Base-by-base conservation (phyloP, 352 stramenopile genomes). In the Phytophthora syringae region DNA sequence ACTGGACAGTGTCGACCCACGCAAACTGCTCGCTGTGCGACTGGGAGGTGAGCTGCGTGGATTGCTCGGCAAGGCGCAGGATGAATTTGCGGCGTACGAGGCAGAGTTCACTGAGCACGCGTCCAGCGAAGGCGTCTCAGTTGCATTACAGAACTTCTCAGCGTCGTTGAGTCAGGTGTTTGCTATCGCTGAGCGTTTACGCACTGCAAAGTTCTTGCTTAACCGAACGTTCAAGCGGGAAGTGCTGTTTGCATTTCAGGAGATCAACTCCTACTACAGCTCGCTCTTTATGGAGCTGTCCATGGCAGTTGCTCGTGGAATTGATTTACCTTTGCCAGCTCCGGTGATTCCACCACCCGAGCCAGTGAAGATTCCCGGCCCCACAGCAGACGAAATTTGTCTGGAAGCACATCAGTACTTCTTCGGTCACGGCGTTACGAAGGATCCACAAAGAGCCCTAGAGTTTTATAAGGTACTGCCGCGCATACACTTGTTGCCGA, bases 201-300 rank as follows among this genome's bases (percentile, higher is more conserved):
- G 82, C 13, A 79, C 68, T 3, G 74, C 83, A 27, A 92, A 88
- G 42, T 90, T 90, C 55, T 42, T 94, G 52, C 74, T 94, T 21
- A 94, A 94, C 59, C 82, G 77, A 58, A 86, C 82, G 12, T 92
- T 93, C 32, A 94, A 94, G 70, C 67, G 70, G 18, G 82, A 90
- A 21, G 73, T 92, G 18, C 63, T 86, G 16, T 94, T 94, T 54
- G 86, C 86, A 3, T 94, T 94, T 53, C 86, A 94, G 52, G 86
- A 94, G 63, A 93, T 93, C 67, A 93, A 90, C 47, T 89, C 86
- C 59, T 92, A 93, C 60, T 94, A 94, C 72, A 89, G 80, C 21
- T 91, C 82, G 16, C 70, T 92, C 5, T 94, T 94, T 60, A 93
- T 92, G 73, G 84, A 94, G 53, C 78, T 93, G 20, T 88, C 80